Conservation (phyloP, 306 rosid genomes). For the Sicyos edulis region DNA sequence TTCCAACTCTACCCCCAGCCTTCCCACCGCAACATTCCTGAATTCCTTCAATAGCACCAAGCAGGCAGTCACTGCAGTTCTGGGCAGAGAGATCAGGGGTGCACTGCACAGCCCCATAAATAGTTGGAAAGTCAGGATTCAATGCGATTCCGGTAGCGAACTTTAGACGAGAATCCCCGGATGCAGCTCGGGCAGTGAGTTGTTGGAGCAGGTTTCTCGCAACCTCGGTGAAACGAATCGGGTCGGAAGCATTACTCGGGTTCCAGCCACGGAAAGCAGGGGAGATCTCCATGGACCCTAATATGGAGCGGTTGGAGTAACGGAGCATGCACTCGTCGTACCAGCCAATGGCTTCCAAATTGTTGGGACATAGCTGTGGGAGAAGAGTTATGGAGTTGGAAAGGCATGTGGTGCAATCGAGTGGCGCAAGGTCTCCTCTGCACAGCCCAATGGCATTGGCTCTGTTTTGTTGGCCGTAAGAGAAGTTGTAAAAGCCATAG, state of each 20-base stretch:
- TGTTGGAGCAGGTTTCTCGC: not conserved
- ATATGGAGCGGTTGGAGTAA: constrained; percentile 6
- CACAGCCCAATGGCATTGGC: constrained; percentile 30
- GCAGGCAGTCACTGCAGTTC: constrained; percentile 20
- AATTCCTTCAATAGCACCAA: not conserved
- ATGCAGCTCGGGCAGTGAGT: not conserved
- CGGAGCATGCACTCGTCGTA: constrained; percentile 13
- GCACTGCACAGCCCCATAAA: constrained; percentile 24
- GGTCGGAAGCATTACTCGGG: not conserved
- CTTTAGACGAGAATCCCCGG: not conserved
- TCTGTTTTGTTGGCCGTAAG: constrained; percentile 18
- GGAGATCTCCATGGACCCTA: not conserved
- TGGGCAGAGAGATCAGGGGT: constrained; percentile 22
- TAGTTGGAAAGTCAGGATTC: not conserved
- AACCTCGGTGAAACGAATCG: not conserved
- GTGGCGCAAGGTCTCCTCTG: constrained; percentile 14
- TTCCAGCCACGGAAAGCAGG: not conserved
- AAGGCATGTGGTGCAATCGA: constrained; percentile 1
- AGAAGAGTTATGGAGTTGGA: not conserved
- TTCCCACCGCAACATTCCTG: rapidly evolving
- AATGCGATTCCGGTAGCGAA: constrained; percentile 7
- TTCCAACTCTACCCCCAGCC: not conserved
- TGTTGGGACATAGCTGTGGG: not conserved
- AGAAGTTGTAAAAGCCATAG: constrained; percentile 38
- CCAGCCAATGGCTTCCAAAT: constrained; percentile 12